These are phyloP conservation scores for Fomitiporia mediterranea DNA, from an alignment of 1,284 basidiomycete genomes.

Conservation along the genomic window DNA sequence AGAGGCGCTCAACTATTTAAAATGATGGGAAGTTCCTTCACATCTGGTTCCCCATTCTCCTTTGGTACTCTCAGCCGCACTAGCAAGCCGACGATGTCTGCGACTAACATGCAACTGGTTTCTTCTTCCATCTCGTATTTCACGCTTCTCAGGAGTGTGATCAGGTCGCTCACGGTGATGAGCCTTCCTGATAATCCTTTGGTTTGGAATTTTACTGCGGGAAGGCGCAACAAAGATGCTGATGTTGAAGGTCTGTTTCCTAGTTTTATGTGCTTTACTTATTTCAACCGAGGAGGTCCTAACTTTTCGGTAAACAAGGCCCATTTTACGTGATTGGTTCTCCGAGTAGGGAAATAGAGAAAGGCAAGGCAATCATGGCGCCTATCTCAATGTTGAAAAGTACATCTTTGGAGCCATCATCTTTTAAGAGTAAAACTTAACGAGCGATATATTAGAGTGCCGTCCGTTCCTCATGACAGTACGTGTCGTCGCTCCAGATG, in stretches of 20 bases:
- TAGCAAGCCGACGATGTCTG: not conserved
- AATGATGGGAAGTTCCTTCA: not conserved
- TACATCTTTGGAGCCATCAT: conserved; percentile 15
- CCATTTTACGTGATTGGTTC: conserved; percentile 28
- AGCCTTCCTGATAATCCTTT: conserved; percentile 13
- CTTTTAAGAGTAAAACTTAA: not conserved
- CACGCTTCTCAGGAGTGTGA: conserved; percentile 5
- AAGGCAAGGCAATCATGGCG: conserved; percentile 28
- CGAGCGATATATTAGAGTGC: conserved; percentile 19
- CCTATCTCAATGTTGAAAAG: conserved; percentile 24
- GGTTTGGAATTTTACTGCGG: conserved; percentile 2
- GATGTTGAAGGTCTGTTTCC: conserved; percentile 13
- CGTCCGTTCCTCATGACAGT: conserved; percentile 26
- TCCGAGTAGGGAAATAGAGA: conserved; percentile 25
- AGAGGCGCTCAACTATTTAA: no score
- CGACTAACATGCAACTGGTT: not conserved
- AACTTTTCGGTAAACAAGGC: conserved; percentile 24
- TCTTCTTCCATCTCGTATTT: conserved; percentile 3
- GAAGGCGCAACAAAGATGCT: conserved; percentile 17
- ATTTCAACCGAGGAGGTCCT: not conserved
- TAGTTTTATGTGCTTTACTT: not conserved
- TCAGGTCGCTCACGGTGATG: not conserved
- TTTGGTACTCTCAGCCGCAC: not conserved
- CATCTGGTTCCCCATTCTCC: not conserved
- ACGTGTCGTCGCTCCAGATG: conserved; percentile 25